Conservation (phyloP, 148 eudicot genomes). For the Mesembryanthemum crystallinum region DNA sequence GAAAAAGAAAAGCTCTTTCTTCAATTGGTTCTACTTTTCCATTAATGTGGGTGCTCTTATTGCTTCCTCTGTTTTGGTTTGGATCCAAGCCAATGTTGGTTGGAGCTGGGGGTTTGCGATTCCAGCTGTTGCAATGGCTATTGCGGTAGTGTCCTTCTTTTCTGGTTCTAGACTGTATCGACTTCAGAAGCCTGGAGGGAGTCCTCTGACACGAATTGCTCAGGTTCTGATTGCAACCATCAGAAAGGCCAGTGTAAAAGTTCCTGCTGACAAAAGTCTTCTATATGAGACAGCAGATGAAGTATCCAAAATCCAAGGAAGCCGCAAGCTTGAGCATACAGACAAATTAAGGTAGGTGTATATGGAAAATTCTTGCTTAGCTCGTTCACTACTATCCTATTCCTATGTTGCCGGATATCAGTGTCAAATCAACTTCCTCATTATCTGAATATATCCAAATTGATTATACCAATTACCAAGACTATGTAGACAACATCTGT, state of each 20-base stretch:
- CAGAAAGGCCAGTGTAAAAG: conserved; percentile 34
- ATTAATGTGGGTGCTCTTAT: conserved; percentile 61
- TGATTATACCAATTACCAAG: not conserved
- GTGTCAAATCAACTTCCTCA: not conserved
- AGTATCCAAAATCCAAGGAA: conserved; percentile 37
- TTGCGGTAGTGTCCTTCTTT: conserved; percentile 47
- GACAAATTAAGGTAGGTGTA: conserved; percentile 39
- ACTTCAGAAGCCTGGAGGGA: conserved; percentile 53
- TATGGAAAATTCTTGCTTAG: not conserved
- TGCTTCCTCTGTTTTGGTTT: conserved; percentile 50
- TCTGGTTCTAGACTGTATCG: conserved; percentile 44
- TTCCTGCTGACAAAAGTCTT: conserved; percentile 37
- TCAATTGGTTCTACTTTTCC: conserved; percentile 54
- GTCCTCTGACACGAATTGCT: conserved; percentile 49
- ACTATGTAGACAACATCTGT: not conserved
- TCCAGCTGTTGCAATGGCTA: conserved; percentile 57
- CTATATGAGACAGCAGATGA: conserved; percentile 43
- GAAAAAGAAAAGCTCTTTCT: conserved; percentile 45
- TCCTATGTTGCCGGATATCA: not conserved
- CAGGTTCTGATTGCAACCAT: conserved; percentile 52
- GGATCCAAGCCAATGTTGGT: conserved; percentile 53
- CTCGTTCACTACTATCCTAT: not conserved
- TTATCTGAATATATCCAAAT: not conserved
- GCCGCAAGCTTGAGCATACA: conserved; percentile 56
- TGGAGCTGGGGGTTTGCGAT: conserved; percentile 63